Percentiles rank a stretch among this genome's conserved stretches.
phyloP scores from a whole-genome alignment of 305 asterid genomes.

The Caryopteris hybrid region DNA sequence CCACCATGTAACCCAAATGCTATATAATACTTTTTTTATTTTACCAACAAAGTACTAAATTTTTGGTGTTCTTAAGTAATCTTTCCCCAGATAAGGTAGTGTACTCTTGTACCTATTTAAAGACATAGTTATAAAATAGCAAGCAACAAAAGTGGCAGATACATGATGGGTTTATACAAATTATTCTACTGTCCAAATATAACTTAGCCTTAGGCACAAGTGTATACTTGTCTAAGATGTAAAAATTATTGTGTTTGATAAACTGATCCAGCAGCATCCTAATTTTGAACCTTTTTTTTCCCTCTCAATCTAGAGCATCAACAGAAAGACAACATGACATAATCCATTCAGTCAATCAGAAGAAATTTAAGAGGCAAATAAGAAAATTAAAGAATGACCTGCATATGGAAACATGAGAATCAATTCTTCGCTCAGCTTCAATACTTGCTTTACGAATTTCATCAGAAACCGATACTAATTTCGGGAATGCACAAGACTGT shows the following conservation, averaged over 20 bases:
- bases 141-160: constrained; percentile 3
- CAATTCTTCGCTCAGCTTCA: constrained; percentile 86
- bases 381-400: constrained; percentile 41
- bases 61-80: not conserved
- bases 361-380: not conserved
- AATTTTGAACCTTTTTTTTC: not conserved
- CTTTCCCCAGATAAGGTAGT: not conserved
- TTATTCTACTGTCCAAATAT: constrained; percentile 3
- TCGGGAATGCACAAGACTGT: constrained; percentile 89
- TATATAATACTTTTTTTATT: no score
- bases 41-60: not conserved
- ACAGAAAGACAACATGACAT: not conserved
- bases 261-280: not conserved
- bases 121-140: not conserved
- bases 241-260: not conserved
- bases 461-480: constrained; percentile 65
- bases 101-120: not conserved
- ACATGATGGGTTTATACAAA: not conserved
- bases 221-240: not conserved
- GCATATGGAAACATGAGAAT: constrained; percentile 69
- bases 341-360: constrained; percentile 4
- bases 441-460: constrained; percentile 84
- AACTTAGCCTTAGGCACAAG: not conserved
- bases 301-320: not conserved
- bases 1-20: not conserved